Evolutionary conservation across 495 filamentous ascomycete species (phyloP).

Genomic region (Aspergillus carlsbadensis): DNA sequence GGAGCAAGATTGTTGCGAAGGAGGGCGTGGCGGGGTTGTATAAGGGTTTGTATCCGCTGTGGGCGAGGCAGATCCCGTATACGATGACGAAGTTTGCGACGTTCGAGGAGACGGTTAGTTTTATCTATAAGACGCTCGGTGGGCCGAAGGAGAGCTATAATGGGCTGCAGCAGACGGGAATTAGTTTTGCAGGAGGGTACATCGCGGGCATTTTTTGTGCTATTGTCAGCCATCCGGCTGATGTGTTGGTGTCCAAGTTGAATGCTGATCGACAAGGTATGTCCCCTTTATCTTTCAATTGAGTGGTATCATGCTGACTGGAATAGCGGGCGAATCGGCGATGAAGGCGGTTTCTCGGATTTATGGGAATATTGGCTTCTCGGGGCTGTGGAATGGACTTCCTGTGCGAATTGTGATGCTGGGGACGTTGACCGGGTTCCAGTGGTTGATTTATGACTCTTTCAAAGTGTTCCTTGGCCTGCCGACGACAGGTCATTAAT

Average conservation of each 20-base stretch:
- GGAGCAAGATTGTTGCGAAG: slow-evolving; percentile 56
- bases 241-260: slow-evolving; percentile 74
- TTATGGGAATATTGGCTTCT: slow-evolving; percentile 72
- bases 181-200: slow-evolving; percentile 69
- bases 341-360: slow-evolving; percentile 62
- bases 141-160: slow-evolving; percentile 65
- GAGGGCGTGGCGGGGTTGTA: slow-evolving; percentile 63
- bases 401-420: slow-evolving; percentile 66
- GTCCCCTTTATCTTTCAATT: slow-evolving; percentile 14
- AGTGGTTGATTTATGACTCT: slow-evolving; percentile 77
- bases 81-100: slow-evolving; percentile 78
- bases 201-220: slow-evolving; percentile 72
- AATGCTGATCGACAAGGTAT: slow-evolving; percentile 63
- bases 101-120: slow-evolving; percentile 65
- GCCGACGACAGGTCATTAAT: slow-evolving; percentile 63
- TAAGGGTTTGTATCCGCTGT: slow-evolving; percentile 68
- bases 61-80: slow-evolving; percentile 71
- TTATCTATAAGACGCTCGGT: slow-evolving; percentile 61
- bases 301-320: slow-evolving; percentile 6
- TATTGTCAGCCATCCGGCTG: slow-evolving; percentile 61
- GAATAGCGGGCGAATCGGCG: slow-evolving; percentile 60
- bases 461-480: slow-evolving; percentile 72
- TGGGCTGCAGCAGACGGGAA: slow-evolving; percentile 63
- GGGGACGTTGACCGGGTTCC: slow-evolving; percentile 65
- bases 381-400: slow-evolving; percentile 68